These are phyloP conservation scores for Apocynum venetum DNA, from an alignment of 257 asterid genomes.

Conservation along the genomic window DNA sequence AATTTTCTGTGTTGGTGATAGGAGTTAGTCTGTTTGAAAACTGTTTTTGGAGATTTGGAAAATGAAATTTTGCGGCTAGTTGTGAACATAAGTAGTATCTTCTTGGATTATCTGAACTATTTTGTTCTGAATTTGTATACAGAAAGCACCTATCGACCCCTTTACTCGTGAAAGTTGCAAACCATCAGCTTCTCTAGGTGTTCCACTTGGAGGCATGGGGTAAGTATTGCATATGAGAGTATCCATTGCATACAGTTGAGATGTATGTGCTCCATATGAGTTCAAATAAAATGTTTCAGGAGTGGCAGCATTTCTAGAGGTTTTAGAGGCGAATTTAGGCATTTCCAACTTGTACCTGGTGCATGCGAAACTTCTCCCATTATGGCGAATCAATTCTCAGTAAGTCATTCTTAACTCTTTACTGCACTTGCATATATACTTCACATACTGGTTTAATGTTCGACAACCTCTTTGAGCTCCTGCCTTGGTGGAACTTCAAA, in stretches of 20 bases:
- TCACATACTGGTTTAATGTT: not conserved
- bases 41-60: not conserved
- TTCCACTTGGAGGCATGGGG: conserved; percentile 99
- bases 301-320: conserved; percentile 99
- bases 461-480: not conserved
- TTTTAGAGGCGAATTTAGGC: conserved; percentile 94
- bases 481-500: not conserved
- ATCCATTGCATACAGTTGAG: not conserved
- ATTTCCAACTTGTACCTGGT: conserved; percentile 95
- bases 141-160: conserved; percentile 99
- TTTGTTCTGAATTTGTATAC: conserved; percentile 20
- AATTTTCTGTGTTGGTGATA: not conserved
- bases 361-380: conserved; percentile 89
- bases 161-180: conserved; percentile 83
- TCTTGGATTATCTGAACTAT: conserved; percentile 1
- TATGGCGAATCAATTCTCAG: conserved; percentile 99
- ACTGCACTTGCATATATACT: not conserved
- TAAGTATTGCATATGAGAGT: conserved; percentile 23
- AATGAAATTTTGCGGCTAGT: not conserved
- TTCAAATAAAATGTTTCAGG: conserved; percentile 42
- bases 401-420: conserved; percentile 32
- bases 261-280: conserved; percentile 1
- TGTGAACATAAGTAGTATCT: not conserved
- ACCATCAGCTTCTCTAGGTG: conserved; percentile 97
- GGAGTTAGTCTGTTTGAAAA: not conserved